Evolutionary conservation across 306 rosid species (phyloP).

Genomic region (Quercus aquifolioides): DNA sequence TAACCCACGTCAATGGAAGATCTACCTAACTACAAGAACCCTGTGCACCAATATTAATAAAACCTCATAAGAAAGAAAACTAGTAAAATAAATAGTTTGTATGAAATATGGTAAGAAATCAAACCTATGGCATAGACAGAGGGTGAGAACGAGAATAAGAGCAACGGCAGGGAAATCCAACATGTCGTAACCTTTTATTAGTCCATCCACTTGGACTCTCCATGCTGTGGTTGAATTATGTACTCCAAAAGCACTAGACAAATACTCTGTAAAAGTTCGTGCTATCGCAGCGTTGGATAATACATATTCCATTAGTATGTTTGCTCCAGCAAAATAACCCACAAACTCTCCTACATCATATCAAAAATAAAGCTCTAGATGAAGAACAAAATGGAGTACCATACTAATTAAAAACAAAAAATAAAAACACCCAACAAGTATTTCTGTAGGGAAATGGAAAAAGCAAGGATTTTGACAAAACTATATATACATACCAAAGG

Average conservation of each 20-base stretch:
- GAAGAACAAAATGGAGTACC: neutral
- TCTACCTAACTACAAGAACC: neutral
- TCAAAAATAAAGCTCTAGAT: slow-evolving; percentile 1
- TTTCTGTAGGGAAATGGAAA: neutral
- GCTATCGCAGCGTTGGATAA: slow-evolving; percentile 92
- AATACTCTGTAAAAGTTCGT: slow-evolving; percentile 80
- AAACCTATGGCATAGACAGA: slow-evolving; percentile 83
- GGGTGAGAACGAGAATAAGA: slow-evolving; percentile 80
- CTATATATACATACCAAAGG: slow-evolving; percentile 55
- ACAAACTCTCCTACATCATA: slow-evolving; percentile 69
- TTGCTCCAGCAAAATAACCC: slow-evolving; percentile 96
- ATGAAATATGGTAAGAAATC: neutral
- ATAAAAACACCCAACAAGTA: neutral
- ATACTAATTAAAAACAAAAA: neutral
- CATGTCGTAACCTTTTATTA: slow-evolving; percentile 58
- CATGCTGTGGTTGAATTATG: slow-evolving; percentile 47
- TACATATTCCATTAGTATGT: slow-evolving; percentile 88
- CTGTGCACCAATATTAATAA: neutral
- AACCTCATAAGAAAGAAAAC: neutral
- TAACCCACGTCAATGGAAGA: neutral
- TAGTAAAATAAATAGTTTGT: neutral
- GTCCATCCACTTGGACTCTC: slow-evolving; percentile 77
- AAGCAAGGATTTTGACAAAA: neutral
- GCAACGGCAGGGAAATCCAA: slow-evolving; percentile 95
- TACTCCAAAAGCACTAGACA: slow-evolving; percentile 60